Base-by-base conservation (phyloP, 495 filamentous ascomycete species). In the Aspergillus leporis region DNA sequence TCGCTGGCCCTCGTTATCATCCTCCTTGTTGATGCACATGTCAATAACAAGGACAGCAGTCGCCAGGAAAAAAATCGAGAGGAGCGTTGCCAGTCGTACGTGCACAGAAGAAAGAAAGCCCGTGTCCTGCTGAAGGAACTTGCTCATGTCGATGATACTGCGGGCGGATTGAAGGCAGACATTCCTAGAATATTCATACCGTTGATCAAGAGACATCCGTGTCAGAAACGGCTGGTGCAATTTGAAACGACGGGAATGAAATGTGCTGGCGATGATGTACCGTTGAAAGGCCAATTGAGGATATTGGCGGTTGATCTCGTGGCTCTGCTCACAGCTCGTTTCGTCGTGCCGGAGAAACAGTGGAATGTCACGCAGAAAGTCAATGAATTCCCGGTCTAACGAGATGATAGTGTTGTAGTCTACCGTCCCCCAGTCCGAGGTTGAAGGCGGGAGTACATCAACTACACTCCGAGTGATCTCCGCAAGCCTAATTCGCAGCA, bases 401-500 rank as follows among this genome's bases (percentile, higher is more conserved):
- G 25, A 18, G 6, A 51, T 16, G 16, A 51, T 18, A 4, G 14
- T 28, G 12, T 14, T 9, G 48, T 51, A 51, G 25, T 51, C 48
- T 16, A 34, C 28, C 1, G 22, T 19, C 4, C 48, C 48, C 10
- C 25, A 51, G 9, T 28, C 18, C 12, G 18, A 12, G 25, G 36
- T 21, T n/a, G 16, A 40, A 12, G 36, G 9, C 9, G 36, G 36
- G 3, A 40, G 36, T 9, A n/a, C 67, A 55, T 84, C 81, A 18
- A 71, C 67, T 4, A 80, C 63, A 21, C 70, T 70, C 18, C 78
- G 74, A 53, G 72, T 75, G 13, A 81, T 60, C 34, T 81, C 80
- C 5, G 68, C 72, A 2, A 83, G 61, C 30, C 73, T 76, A 45
- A 78, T 78, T 46, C 79, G 61, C 34, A 78, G 75, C 13, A 83